Conservation (phyloP, 179 eudicot species). For the Amaranthus tricolor region DNA sequence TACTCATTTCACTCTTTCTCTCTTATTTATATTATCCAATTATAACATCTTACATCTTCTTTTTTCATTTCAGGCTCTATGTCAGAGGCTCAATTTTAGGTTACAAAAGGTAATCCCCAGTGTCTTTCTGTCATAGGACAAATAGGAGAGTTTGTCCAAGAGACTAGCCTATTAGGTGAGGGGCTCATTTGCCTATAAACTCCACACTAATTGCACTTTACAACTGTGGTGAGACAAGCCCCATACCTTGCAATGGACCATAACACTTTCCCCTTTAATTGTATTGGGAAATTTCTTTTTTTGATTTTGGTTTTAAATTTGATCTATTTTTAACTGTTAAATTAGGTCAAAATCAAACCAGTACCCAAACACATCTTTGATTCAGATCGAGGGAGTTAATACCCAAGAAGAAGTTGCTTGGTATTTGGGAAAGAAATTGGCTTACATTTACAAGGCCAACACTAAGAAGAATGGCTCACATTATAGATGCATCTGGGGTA, state of each 20-base stretch:
- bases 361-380: constrained; percentile 63
- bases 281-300: constrained; percentile 4
- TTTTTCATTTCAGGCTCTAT: constrained; percentile 29
- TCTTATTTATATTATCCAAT: not conserved
- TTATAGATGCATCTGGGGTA: constrained; percentile 81
- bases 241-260: no score
- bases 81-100: constrained; percentile 49
- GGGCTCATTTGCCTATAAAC: no score
- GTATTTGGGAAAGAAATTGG: constrained; percentile 83
- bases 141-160: no score
- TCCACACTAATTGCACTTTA: no score
- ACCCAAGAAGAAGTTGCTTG: constrained; percentile 81
- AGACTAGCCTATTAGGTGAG: no score
- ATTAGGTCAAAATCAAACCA: constrained; percentile 50
- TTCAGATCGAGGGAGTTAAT: constrained; percentile 86
- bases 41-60: not conserved
- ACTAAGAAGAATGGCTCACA: constrained; percentile 63
- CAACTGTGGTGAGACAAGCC: no score
- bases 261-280: not conserved
- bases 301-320: not conserved
- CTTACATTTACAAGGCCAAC: constrained; percentile 82
- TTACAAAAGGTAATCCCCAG: constrained; percentile 33
- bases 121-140: no score
- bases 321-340: not conserved
- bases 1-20: not conserved